Evolutionary conservation across 2,329 filamentous ascomycete species (phyloP), one percentile per base, ranked within the genome.

Genomic region (Fusarium proliferatum): DNA sequence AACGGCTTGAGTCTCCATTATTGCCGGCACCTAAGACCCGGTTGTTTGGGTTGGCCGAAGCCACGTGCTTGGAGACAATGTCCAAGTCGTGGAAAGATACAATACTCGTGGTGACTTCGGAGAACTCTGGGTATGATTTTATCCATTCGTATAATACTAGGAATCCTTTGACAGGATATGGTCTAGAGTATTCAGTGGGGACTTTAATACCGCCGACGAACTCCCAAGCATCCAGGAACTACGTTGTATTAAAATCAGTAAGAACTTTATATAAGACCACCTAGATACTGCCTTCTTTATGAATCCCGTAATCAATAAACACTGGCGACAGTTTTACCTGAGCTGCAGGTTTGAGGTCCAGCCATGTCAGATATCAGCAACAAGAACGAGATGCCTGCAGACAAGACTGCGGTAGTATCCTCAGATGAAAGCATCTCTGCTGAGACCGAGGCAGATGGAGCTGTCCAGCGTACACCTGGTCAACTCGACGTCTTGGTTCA

Each of bases 281-380:
- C 4, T 21, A 19, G 19, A n/a, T 38, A 2, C 15, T 30, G 3
- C 23, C 11, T 13, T 19, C 4, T 3, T 9, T 5, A 6, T 21
- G 15, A 5, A n/a, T 34, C 6, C 4, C 7, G 5, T 19, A 5
- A 19, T 19, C 15, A 11, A 33, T 33, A 38, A 23, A 55, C 7
- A 16, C 12, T 15, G 9, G n/a, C 7, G 6, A 16, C n/a, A 6
- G 9, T 33, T 12, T 28, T 9, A 13, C 9, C 6, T 28, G 19
- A 28, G 3, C 5, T 33, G 3, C 2, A 33, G 8, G 6, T 2
- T 19, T 6, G 4, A 17, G 4, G 5, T 23, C 0, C 1, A 30
- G 4, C 19, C 2, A 51, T 59, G 56, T 9, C 56, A 1, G 23
- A 23, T 15, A 9, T 3, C n/a, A 51, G 30, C 30, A 30, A 10